Percentiles rank a stretch among this genome's conserved stretches.
These are phyloP conservation scores for Daedaleopsis sinensis DNA, from an alignment of 768 basidiomycete genomes.

Conservation along the genomic window DNA sequence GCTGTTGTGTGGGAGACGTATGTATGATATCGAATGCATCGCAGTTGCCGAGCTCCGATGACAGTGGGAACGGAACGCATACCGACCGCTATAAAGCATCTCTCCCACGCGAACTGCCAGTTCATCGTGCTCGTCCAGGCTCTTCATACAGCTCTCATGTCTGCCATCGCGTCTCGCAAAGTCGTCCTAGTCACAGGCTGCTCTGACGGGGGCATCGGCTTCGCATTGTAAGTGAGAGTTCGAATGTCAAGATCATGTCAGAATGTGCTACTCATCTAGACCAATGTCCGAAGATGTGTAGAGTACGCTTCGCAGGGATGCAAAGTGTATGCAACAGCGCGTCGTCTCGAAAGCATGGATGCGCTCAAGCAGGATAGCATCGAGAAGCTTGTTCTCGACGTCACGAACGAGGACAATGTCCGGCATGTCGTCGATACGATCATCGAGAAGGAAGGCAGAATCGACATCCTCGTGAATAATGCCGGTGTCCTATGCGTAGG, in stretches of 20 bases:
- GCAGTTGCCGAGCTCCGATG: no score
- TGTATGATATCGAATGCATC: no score
- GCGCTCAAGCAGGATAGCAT: slow-evolving; percentile 52
- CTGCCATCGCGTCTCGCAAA: background rate
- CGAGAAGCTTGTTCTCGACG: slow-evolving; percentile 58
- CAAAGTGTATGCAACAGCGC: slow-evolving; percentile 77
- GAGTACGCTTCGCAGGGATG: slow-evolving; percentile 69
- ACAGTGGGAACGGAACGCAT: no score
- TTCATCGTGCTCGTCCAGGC: no score
- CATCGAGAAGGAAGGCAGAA: slow-evolving; percentile 55
- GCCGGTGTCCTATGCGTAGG: slow-evolving; percentile 56
- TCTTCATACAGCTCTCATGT: no score
- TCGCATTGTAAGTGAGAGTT: slow-evolving; percentile 18
- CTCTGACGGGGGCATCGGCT: slow-evolving; percentile 24
- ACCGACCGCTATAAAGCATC: no score
- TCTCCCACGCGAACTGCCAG: no score
- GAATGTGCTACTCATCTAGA: no score
- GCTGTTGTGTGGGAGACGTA: no score
- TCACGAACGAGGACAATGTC: slow-evolving; percentile 62
- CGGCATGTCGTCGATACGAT: slow-evolving; percentile 52
- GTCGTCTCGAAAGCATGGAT: slow-evolving; percentile 61
- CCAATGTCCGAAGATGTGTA: slow-evolving; percentile 51
- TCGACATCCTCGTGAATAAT: slow-evolving; percentile 81
- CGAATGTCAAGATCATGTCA: no score
- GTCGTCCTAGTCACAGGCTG: slow-evolving; percentile 78